phyloP scores from a whole-genome alignment of 2,329 filamentous ascomycete species.

The Tolypocladium sp. region DNA sequence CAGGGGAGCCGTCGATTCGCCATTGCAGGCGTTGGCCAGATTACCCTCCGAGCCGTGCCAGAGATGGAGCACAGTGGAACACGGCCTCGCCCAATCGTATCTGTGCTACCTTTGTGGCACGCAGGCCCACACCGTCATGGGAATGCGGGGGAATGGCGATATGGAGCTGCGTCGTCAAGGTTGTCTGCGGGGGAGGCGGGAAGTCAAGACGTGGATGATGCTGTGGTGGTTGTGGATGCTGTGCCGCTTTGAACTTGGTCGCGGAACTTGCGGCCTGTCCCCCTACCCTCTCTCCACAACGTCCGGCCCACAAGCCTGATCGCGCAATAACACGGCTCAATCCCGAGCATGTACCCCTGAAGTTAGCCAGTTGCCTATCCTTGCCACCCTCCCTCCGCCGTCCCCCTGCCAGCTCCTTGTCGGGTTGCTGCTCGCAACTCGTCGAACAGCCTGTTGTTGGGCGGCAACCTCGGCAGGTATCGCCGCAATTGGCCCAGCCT shows the following conservation, averaged over 20 bases:
- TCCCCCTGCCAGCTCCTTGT: neutral
- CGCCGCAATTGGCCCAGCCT: neutral
- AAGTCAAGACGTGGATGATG: neutral
- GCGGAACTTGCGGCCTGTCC: neutral
- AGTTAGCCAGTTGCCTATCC: neutral
- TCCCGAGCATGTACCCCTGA: neutral
- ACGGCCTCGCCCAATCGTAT: neutral
- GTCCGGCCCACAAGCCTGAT: neutral
- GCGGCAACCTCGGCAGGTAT: neutral
- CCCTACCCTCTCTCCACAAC: neutral
- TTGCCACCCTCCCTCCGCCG: neutral
- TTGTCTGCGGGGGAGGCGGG: neutral
- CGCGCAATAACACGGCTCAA: neutral
- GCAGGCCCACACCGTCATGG: neutral
- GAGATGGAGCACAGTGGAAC: no score
- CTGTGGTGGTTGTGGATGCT: neutral
- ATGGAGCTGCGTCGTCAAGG: neutral
- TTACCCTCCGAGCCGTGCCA: neutral
- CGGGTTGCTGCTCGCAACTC: neutral
- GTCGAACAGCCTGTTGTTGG: neutral
- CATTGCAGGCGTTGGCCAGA: neutral
- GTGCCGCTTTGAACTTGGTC: neutral
- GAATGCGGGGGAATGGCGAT: constrained; percentile 1
- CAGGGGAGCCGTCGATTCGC: neutral
- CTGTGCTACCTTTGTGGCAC: neutral